These are phyloP conservation scores for Strobilomyces confusus DNA, from an alignment of 768 basidiomycete species.

Conservation along the genomic window DNA sequence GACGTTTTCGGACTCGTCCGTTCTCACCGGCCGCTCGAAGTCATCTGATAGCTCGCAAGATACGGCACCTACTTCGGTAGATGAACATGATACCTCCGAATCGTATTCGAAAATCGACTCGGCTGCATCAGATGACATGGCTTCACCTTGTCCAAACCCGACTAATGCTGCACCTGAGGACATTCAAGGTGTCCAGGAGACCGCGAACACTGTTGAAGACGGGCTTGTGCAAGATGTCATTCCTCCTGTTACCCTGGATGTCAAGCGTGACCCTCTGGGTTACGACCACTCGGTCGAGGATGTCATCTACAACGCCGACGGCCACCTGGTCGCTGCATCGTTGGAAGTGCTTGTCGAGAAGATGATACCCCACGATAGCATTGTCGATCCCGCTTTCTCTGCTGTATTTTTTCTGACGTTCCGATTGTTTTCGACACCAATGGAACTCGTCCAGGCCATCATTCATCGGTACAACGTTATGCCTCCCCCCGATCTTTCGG, in stretches of 20 bases:
- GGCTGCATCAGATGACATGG: constrained; percentile 17
- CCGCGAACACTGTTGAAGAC: constrained; percentile 42
- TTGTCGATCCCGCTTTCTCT: constrained; percentile 83
- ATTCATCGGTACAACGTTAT: constrained; percentile 81
- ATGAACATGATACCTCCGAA: constrained; percentile 35
- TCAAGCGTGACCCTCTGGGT: constrained; percentile 39
- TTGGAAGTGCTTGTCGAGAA: constrained; percentile 90
- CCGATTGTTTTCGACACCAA: constrained; percentile 80
- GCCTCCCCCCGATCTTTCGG: constrained; percentile 53
- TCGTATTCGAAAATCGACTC: constrained; percentile 29
- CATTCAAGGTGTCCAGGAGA: constrained; percentile 34
- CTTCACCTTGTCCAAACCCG: constrained; percentile 30
- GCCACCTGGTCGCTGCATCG: constrained; percentile 86
- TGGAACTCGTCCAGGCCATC: constrained; percentile 70
- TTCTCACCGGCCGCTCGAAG: constrained; percentile 39
- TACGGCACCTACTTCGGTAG: constrained; percentile 47
- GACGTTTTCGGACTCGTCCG: constrained; percentile 50
- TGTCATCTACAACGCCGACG: constrained; percentile 87
- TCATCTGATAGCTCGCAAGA: constrained; percentile 45
- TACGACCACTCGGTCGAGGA: constrained; percentile 83
- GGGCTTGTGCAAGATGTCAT: constrained; percentile 52
- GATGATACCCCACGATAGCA: constrained; percentile 91
- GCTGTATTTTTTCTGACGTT: constrained; percentile 95
- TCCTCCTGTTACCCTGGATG: constrained; percentile 42
- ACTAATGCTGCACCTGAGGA: constrained; percentile 55